Percentiles rank a stretch among this genome's conserved stretches.
phyloP scores from a whole-genome alignment of 345 rosid genomes.

The Arabidopsis suecica region DNA sequence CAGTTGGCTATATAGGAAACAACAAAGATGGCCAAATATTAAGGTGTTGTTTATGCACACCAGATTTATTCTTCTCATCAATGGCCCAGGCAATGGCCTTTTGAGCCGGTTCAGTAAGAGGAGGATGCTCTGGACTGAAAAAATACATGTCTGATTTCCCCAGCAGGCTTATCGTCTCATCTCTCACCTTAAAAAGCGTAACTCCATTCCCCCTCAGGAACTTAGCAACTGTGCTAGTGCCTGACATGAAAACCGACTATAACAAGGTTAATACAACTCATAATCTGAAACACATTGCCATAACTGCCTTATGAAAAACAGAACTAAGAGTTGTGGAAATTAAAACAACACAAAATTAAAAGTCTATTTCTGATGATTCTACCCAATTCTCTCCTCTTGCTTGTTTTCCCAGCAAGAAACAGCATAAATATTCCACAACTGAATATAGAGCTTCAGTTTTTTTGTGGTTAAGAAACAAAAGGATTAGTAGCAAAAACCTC shows the following conservation, averaged over 20 bases:
- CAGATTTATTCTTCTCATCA: conserved; percentile 87
- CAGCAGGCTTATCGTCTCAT: conserved; percentile 69
- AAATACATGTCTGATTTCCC: conserved; percentile 81
- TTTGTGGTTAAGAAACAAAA: conserved; percentile 4
- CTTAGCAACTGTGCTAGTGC: conserved; percentile 87
- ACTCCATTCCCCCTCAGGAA: conserved; percentile 81
- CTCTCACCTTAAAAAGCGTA: conserved; percentile 72
- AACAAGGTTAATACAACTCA: conserved; percentile 8
- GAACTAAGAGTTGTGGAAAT: not conserved
- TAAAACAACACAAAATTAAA: not conserved
- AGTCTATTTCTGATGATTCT: not conserved
- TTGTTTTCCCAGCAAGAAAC: not conserved
- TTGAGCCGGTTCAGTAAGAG: conserved; percentile 84
- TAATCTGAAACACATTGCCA: not conserved
- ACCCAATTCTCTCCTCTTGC: conserved; percentile 1
- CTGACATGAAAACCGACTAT: conserved; percentile 45
- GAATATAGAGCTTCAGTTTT: not conserved
- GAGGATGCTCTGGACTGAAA: conserved; percentile 85
- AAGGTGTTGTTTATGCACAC: conserved; percentile 46
- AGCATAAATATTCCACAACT: conserved; percentile 16
- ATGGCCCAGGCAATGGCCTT: conserved; percentile 85
- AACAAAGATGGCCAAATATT: not conserved
- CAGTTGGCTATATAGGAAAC: conserved; percentile 29
- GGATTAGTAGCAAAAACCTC: conserved; percentile 10
- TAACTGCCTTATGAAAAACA: conserved; percentile 4